Percentiles rank a stretch among this genome's conserved stretches.
phyloP scores from a whole-genome alignment of 2,329 filamentous ascomycete genomes.

The Verticillium longisporum region DNA sequence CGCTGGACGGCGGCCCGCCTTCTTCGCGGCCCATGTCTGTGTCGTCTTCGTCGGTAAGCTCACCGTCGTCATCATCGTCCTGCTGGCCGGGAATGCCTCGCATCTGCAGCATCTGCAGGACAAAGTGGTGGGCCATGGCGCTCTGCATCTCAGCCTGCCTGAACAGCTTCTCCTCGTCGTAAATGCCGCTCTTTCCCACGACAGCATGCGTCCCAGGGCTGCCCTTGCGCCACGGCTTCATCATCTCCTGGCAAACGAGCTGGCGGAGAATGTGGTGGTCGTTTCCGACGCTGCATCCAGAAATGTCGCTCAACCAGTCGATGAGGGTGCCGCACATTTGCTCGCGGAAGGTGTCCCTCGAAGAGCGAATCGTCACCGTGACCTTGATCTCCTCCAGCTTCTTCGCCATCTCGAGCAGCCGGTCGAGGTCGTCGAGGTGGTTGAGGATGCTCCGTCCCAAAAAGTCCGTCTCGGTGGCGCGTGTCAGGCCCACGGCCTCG shows the following conservation, averaged over 20 bases:
- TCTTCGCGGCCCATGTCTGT: constrained; percentile 14
- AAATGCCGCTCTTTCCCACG: constrained; percentile 71
- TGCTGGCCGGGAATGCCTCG: constrained; percentile 14
- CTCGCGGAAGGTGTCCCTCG: constrained; percentile 91
- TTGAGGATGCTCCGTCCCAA: constrained; percentile 81
- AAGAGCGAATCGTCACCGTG: constrained; percentile 88
- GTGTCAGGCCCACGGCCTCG: constrained; percentile 58
- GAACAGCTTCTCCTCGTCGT: constrained; percentile 69
- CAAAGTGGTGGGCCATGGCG: constrained; percentile 27
- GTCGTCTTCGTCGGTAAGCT: constrained; percentile 23
- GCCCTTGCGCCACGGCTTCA: constrained; percentile 80
- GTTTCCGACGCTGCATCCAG: constrained; percentile 76
- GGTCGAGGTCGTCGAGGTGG: constrained; percentile 64
- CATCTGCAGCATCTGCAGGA: constrained; percentile 23
- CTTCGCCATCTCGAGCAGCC: constrained; percentile 70
- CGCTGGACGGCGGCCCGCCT: constrained; percentile 9
- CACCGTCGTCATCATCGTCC: constrained; percentile 29
- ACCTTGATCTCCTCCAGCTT: constrained; percentile 94
- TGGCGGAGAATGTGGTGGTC: constrained; percentile 74
- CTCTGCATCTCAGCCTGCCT: constrained; percentile 25
- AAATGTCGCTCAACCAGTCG: constrained; percentile 91
- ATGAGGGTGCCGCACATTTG: constrained; percentile 98
- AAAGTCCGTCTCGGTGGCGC: constrained; percentile 83
- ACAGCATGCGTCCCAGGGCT: constrained; percentile 75
- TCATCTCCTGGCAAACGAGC: constrained; percentile 83